A percentile compares a stretch with the other conserved stretches of the same genome.
Conservation (phyloP, 2,329 filamentous ascomycete genomes). For the Pseudogymnoascus sp. region DNA sequence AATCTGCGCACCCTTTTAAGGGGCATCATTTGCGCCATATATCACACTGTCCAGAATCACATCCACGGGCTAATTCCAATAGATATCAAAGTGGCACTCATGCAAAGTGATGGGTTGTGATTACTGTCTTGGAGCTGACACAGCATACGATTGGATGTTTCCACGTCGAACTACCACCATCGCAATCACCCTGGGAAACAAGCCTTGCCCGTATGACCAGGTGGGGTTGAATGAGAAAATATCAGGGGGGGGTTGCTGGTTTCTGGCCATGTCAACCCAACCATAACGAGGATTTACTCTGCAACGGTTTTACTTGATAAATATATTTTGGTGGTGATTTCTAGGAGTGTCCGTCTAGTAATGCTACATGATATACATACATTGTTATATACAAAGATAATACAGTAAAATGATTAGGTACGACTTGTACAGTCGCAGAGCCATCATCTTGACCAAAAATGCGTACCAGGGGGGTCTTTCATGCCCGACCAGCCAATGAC, state of each 20-base stretch:
- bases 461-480: background rate
- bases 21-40: background rate
- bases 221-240: background rate
- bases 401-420: background rate
- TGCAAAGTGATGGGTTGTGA: slow-evolving; percentile 6
- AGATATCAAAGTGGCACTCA: slow-evolving; percentile 4
- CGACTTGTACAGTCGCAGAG: background rate
- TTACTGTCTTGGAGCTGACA: background rate
- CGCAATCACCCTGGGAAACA: background rate
- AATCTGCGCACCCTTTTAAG: background rate
- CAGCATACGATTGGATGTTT: slow-evolving; percentile 1
- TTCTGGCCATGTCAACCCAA: background rate
- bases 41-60: background rate
- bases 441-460: background rate
- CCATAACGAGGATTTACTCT: background rate
- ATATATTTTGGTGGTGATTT: slow-evolving; percentile 6
- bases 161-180: background rate
- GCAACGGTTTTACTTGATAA: background rate
- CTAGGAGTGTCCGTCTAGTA: slow-evolving; percentile 5
- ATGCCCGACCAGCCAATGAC: background rate
- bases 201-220: slow-evolving; percentile 5
- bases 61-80: background rate
- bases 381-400: slow-evolving; percentile 1
- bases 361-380: slow-evolving; percentile 7
- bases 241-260: background rate